These are phyloP conservation scores for Blastobotrys peoriensis DNA, from an alignment of 805 yeast species.

Conservation along the genomic window DNA sequence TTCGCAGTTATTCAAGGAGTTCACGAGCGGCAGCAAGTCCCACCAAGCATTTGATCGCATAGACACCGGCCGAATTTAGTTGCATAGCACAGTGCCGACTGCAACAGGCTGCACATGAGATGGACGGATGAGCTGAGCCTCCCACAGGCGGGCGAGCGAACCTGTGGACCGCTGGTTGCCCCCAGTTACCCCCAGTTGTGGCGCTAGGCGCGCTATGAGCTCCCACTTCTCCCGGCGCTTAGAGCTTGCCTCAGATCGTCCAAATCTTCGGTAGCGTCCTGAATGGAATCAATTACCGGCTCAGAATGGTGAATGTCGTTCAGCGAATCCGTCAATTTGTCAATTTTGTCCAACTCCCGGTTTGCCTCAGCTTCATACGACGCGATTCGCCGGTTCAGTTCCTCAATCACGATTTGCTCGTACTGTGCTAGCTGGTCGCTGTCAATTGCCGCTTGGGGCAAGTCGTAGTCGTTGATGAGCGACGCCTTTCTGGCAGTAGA, in stretches of 20 bases:
- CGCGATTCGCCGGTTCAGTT: conserved; percentile 4
- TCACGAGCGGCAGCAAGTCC: no score
- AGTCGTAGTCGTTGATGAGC: not conserved
- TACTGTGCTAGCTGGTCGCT: conserved; percentile 1
- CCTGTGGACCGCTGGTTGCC: no score
- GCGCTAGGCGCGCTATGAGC: not conserved
- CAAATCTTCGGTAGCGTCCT: conserved; percentile 2
- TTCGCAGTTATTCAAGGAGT: no score
- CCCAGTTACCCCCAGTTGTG: no score
- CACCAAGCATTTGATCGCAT: no score
- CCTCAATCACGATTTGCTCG: conserved; percentile 1
- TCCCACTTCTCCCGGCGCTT: not conserved
- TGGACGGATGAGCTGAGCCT: no score
- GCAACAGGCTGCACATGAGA: no score
- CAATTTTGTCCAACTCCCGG: not conserved
- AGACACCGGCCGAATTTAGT: no score
- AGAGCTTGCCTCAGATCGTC: conserved; percentile 2
- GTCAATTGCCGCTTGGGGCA: conserved; percentile 2
- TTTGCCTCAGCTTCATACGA: not conserved
- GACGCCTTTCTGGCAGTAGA: not conserved
- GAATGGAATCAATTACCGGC: not conserved
- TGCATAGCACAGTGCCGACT: no score
- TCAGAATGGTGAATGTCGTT: conserved; percentile 1
- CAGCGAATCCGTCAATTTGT: not conserved
- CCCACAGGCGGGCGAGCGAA: no score